These are phyloP conservation scores for Barbatosphaeria neglecta DNA, from an alignment of 495 filamentous ascomycete genomes.

Conservation along the genomic window DNA sequence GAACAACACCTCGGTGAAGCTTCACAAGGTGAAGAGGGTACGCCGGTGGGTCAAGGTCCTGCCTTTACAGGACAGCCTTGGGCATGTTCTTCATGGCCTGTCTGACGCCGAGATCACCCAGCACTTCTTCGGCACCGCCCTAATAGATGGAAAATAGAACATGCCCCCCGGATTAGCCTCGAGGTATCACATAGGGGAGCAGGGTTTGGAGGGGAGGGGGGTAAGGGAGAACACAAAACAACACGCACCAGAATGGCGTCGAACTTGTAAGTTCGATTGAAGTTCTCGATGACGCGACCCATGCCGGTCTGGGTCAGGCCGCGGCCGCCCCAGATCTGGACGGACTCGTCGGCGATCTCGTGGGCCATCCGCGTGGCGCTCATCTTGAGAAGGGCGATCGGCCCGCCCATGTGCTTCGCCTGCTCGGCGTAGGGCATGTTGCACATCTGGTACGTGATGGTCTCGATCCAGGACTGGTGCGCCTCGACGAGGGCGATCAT, in stretches of 20 bases:
- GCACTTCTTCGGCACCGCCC: constrained; percentile 73
- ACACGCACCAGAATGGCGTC: constrained; percentile 54
- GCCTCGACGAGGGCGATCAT: constrained; percentile 78
- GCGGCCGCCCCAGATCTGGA: constrained; percentile 79
- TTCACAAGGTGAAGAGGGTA: too few relatives aligned
- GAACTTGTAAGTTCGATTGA: constrained; percentile 79
- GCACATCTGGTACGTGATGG: constrained; percentile 76
- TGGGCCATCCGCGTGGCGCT: constrained; percentile 63
- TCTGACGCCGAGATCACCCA: constrained; percentile 70
- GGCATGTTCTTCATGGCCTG: constrained; percentile 77
- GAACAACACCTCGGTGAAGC: too few relatives aligned
- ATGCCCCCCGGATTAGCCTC: background rate
- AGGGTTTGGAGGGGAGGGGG: background rate
- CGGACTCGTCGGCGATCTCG: constrained; percentile 70
- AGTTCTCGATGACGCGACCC: constrained; percentile 71
- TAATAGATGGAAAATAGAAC: background rate
- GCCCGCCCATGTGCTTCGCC: constrained; percentile 62
- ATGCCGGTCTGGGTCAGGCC: constrained; percentile 74
- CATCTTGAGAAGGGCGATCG: constrained; percentile 76
- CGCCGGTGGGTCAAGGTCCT: too few relatives aligned
- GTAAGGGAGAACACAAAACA: background rate
- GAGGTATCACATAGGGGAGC: background rate
- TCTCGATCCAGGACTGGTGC: constrained; percentile 78
- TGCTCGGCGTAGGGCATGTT: constrained; percentile 74
- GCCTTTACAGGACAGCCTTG: constrained; percentile 60